These are phyloP conservation scores for Galeopsis tetrahit DNA, from an alignment of 257 asterid species.

Conservation along the genomic window DNA sequence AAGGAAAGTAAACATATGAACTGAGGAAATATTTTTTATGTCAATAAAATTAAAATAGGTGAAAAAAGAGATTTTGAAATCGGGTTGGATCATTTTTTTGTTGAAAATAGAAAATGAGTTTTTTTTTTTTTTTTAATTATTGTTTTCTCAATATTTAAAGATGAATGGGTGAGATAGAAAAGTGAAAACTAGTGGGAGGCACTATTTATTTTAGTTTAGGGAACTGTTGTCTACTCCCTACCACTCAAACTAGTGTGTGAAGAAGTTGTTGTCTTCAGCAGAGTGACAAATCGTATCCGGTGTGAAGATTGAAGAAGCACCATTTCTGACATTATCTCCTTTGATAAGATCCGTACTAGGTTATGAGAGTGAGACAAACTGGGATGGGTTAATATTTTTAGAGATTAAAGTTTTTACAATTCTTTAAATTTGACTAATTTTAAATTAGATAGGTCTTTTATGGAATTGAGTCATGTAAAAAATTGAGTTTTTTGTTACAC, in stretches of 20 bases:
- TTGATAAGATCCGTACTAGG: neutral
- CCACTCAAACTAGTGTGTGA: conserved; percentile 26
- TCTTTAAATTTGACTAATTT: too few species aligned
- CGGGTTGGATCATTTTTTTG: neutral
- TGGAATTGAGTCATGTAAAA: too few species aligned
- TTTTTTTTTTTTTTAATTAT: too few species aligned
- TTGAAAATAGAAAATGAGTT: neutral
- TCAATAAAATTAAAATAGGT: too few species aligned
- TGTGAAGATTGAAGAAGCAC: neutral
- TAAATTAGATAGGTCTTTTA: too few species aligned
- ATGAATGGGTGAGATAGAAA: neutral
- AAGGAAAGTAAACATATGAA: too few species aligned
- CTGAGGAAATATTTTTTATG: too few species aligned
- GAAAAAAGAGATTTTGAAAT: too few species aligned
- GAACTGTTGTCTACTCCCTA: conserved; percentile 31
- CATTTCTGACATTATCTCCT: neutral
- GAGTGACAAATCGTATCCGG: neutral
- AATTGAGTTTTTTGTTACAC: too few species aligned
- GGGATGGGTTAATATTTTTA: neutral
- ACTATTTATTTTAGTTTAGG: conserved; percentile 34
- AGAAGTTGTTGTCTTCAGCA: conserved; percentile 18
- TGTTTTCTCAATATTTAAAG: too few species aligned
- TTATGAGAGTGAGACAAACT: neutral
- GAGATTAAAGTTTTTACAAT: too few species aligned
- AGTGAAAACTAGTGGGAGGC: conserved; percentile 25